Conservation (phyloP, 1,284 basidiomycete species). For the Cutaneotrichosporon cutaneum region DNA sequence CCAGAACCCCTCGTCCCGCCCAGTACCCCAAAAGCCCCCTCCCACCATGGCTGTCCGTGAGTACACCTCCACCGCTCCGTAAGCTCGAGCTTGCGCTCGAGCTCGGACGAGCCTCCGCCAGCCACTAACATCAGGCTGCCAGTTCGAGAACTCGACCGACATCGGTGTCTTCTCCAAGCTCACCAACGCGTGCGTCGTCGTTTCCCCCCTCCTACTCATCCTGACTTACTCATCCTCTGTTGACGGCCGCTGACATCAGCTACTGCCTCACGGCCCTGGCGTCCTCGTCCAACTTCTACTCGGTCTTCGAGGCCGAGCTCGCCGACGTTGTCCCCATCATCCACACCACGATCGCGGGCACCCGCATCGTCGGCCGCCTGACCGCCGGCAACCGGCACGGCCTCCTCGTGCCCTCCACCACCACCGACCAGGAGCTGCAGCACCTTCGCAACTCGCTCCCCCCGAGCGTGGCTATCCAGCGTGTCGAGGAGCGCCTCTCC, state of each 20-base stretch:
- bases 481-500: slow-evolving; percentile 93
- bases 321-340: slow-evolving; percentile 93
- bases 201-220: background rate
- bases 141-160: slow-evolving; percentile 97
- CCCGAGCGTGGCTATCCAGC: slow-evolving; percentile 85
- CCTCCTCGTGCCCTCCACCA: slow-evolving; percentile 89
- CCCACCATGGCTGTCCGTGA: slow-evolving; percentile 57
- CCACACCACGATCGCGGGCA: slow-evolving; percentile 93
- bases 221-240: background rate
- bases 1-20: background rate
- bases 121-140: slow-evolving; percentile 61
- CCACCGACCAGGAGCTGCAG: slow-evolving; percentile 97
- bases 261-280: slow-evolving; percentile 91
- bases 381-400: slow-evolving; percentile 96
- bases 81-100: background rate
- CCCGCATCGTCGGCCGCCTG: slow-evolving; percentile 87
- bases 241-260: slow-evolving; percentile 48
- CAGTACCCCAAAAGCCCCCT: background rate
- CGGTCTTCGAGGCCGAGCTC: slow-evolving; percentile 92
- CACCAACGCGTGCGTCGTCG: slow-evolving; percentile 66
- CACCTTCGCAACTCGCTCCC: slow-evolving; percentile 97
- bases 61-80: slow-evolving; percentile 29
- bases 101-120: background rate
- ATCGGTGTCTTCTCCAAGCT: slow-evolving; percentile 92
- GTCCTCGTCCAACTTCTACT: slow-evolving; percentile 97